phyloP scores from a whole-genome alignment of 305 asterid species.

The Fraxinus floribunda region DNA sequence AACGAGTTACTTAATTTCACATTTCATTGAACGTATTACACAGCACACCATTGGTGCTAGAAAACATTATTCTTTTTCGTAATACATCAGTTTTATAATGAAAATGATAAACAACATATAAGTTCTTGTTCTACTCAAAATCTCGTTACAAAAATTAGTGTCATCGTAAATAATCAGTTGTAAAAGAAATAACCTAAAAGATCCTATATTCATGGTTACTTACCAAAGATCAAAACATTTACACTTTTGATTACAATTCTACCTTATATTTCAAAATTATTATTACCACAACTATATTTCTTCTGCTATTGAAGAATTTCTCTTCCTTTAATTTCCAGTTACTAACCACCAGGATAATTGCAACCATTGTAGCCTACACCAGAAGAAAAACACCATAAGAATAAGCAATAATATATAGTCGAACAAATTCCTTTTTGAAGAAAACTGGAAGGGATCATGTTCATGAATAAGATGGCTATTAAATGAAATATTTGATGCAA shows the following conservation, averaged over 20 bases:
- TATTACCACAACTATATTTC: background rate
- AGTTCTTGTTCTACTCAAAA: background rate
- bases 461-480: background rate
- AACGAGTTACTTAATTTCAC: no score
- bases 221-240: background rate
- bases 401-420: background rate
- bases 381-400: background rate
- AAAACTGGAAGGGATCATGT: background rate
- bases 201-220: no score
- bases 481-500: background rate
- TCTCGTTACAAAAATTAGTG: background rate
- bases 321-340: slow-evolving; percentile 23
- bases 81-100: background rate
- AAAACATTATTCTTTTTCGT: no score
- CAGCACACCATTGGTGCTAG: no score
- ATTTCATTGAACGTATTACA: no score
- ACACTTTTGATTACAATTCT: background rate
- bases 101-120: background rate
- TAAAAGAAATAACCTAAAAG: no score
- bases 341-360: slow-evolving; percentile 50
- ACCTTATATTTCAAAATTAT: background rate
- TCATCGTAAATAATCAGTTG: background rate
- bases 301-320: background rate
- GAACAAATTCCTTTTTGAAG: background rate
- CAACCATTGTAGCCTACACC: slow-evolving; percentile 51